Percentiles rank a stretch among this genome's conserved stretches.
Conservation (phyloP, 331 rosid species). For the Quercus tomentella region DNA sequence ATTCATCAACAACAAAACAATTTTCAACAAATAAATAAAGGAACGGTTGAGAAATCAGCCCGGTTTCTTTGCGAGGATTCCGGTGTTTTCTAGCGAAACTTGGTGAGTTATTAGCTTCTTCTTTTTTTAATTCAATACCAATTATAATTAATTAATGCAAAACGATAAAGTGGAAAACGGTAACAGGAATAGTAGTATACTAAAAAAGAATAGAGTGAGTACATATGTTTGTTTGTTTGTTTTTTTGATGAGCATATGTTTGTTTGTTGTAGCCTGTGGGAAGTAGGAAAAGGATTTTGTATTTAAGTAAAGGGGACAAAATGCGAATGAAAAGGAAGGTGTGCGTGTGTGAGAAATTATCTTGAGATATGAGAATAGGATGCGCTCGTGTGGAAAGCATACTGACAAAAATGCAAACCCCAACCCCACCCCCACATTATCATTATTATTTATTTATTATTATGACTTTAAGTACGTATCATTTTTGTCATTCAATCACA, state of each 20-base stretch:
- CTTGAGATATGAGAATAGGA: not conserved
- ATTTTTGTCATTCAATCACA: not conserved
- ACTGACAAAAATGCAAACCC: slow-evolving; percentile 14
- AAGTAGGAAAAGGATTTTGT: not conserved
- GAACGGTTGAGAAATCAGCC: slow-evolving; percentile 4
- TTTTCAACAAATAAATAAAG: slow-evolving; percentile 6
- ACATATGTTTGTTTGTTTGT: not conserved
- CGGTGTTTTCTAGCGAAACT: slow-evolving; percentile 1
- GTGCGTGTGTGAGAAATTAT: too few species aligned
- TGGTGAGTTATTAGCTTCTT: not conserved
- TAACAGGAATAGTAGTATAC: not conserved
- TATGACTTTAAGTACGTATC: not conserved
- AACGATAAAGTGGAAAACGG: not conserved
- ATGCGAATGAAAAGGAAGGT: not conserved
- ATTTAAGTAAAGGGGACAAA: not conserved
- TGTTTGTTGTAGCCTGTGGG: not conserved
- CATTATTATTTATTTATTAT: too few species aligned
- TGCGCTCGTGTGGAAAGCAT: slow-evolving; percentile 14
- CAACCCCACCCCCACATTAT: not conserved
- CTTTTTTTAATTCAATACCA: not conserved
- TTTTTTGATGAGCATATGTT: too few species aligned
- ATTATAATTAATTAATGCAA: not conserved
- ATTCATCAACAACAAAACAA: not conserved
- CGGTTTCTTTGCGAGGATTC: slow-evolving; percentile 28
- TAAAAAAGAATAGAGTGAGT: too few species aligned